phyloP scores from a whole-genome alignment of 2,329 filamentous ascomycete genomes.

The Beauveria rudraprayagi region DNA sequence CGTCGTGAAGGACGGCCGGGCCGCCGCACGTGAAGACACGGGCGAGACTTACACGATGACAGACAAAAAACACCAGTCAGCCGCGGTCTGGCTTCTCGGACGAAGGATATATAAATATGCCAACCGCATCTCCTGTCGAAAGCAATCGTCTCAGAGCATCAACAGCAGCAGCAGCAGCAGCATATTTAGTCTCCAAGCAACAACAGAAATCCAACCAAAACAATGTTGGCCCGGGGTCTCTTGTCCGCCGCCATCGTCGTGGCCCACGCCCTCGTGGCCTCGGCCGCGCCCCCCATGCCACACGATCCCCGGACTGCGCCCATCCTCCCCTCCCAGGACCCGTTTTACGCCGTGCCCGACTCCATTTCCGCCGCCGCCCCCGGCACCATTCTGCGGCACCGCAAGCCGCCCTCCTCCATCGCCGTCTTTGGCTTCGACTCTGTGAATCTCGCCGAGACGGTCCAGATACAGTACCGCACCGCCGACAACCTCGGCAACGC shows the following conservation, averaged over 20 bases:
- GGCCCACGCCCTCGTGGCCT: background rate
- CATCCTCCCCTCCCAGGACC: constrained; percentile 12
- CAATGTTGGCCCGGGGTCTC: background rate
- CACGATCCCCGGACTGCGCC: background rate
- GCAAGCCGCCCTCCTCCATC: constrained; percentile 11
- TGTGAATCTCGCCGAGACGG: constrained; percentile 13
- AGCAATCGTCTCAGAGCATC: background rate
- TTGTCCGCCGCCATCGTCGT: background rate
- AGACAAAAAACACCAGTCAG: background rate
- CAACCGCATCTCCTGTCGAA: background rate
- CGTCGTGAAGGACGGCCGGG: background rate
- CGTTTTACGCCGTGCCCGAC: constrained; percentile 15
- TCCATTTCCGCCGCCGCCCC: background rate
- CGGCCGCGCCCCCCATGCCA: background rate
- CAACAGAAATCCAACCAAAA: background rate
- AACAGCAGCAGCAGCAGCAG: too few species aligned
- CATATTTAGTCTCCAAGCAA: background rate
- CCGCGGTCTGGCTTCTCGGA: background rate
- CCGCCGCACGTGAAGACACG: background rate
- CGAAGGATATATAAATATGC: background rate
- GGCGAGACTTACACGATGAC: background rate
- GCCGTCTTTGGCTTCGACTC: constrained; percentile 15
- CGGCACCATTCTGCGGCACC: constrained; percentile 13
- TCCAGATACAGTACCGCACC: constrained; percentile 33
- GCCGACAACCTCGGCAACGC: constrained; percentile 27